A percentile compares a stretch with the other conserved stretches of the same genome.
These are phyloP conservation scores for Gaeumannomyces tritici DNA, from an alignment of 2,329 filamentous ascomycete genomes.

Conservation along the genomic window DNA sequence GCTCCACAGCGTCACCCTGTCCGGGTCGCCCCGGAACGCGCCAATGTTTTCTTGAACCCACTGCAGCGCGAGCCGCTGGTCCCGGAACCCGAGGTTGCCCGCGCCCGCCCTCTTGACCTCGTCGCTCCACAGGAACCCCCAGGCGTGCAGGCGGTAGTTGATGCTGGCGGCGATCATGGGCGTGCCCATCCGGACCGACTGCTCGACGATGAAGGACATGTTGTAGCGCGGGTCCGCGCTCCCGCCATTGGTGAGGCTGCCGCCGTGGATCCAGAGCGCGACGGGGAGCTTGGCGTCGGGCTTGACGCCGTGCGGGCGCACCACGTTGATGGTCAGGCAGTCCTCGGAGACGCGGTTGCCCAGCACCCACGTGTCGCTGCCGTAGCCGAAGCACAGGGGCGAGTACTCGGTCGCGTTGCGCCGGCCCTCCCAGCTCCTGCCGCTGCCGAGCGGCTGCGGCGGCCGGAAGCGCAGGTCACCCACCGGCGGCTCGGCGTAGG, in stretches of 20 bases:
- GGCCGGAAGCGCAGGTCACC: conserved; percentile 25
- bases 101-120: conserved; percentile 30
- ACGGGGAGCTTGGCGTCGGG: conserved; percentile 31
- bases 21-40: conserved; percentile 20
- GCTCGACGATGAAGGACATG: conserved; percentile 44
- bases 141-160: conserved; percentile 37
- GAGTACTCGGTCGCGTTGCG: conserved; percentile 33
- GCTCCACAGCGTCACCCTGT: conserved; percentile 34
- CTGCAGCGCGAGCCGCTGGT: conserved; percentile 36
- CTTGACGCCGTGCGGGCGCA: conserved; percentile 40
- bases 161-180: conserved; percentile 36
- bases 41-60: conserved; percentile 28
- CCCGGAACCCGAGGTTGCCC: conserved; percentile 39
- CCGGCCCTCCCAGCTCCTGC: conserved; percentile 25
- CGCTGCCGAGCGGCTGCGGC: conserved; percentile 20
- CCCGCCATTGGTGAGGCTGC: conserved; percentile 23
- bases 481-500: conserved; percentile 36
- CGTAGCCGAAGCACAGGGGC: conserved; percentile 38
- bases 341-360: conserved; percentile 32
- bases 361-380: conserved; percentile 15
- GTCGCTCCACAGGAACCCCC: conserved; percentile 39
- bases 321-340: conserved; percentile 53
- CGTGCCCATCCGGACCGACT: conserved; percentile 29
- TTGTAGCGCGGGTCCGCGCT: conserved; percentile 43
- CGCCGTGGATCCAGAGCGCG: conserved; percentile 47